Evolutionary conservation across 371 early-diverging fungal genomes (phyloP).

Genomic region (Mortierella sp.): DNA sequence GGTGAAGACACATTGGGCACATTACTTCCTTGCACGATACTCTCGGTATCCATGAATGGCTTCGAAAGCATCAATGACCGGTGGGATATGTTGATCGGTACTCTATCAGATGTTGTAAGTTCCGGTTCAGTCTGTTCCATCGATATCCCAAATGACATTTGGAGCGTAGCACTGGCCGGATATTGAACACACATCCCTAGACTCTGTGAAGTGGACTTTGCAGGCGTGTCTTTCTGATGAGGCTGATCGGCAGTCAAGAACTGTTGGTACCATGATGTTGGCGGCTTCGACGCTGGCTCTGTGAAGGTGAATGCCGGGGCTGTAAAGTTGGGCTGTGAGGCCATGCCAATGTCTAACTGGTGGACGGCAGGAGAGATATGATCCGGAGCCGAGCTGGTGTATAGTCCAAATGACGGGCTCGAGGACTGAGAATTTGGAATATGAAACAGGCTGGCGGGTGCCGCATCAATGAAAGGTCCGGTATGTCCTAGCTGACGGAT

Average conservation of each 20-base stretch:
- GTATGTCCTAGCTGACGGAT: neutral
- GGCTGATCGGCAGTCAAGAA: constrained; percentile 18
- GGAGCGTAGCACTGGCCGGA: neutral
- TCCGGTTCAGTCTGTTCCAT: neutral
- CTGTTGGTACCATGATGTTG: constrained; percentile 36
- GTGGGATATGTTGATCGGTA: neutral
- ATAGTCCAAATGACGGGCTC: too few relatives aligned
- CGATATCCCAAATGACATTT: neutral
- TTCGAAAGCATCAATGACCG: neutral
- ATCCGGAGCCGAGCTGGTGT: neutral
- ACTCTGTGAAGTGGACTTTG: too few relatives aligned
- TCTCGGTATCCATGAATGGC: neutral
- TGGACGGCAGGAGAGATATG: neutral
- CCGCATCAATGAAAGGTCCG: too few relatives aligned
- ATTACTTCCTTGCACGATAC: neutral
- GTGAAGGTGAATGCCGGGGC: neutral
- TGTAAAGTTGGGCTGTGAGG: neutral
- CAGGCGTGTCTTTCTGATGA: neutral
- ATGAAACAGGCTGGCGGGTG: neutral
- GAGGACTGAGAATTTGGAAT: neutral
- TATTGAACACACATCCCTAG: too few relatives aligned
- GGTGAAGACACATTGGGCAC: neutral
- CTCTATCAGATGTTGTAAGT: neutral
- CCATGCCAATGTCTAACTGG: neutral
- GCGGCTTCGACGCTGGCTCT: neutral